phyloP scores from a whole-genome alignment of 202 grass and related monocot species.

The Setaria viridis region DNA sequence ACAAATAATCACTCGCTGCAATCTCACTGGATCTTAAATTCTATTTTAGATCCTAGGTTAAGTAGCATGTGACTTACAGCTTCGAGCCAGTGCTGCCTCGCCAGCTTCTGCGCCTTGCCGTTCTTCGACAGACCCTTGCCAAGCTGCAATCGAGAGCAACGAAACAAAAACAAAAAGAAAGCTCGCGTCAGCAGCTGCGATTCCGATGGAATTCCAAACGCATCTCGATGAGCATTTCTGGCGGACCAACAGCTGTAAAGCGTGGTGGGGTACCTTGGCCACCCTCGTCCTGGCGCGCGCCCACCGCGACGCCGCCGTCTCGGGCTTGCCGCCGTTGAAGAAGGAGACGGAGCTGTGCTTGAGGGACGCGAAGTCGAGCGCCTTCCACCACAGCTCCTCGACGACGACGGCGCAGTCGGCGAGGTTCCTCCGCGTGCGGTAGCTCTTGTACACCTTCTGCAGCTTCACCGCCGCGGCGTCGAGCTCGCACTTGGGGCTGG shows the following conservation, averaged over 20 bases:
- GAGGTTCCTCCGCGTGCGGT: constrained; percentile 82
- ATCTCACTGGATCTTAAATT: constrained; percentile 40
- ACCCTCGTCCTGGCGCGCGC: constrained; percentile 82
- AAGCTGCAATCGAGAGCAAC: constrained; percentile 53
- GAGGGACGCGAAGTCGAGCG: constrained; percentile 89
- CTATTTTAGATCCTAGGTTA: constrained; percentile 46
- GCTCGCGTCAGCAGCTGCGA: constrained; percentile 40
- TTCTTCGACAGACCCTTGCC: constrained; percentile 96
- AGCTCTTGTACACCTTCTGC: constrained; percentile 96
- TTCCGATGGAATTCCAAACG: constrained; percentile 40
- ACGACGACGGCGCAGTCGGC: constrained; percentile 87
- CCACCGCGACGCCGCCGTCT: constrained; percentile 89
- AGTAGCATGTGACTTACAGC: constrained; percentile 78
- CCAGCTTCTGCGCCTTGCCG: constrained; percentile 88
- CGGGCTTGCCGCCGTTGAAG: constrained; percentile 80
- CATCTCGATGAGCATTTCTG: constrained; percentile 31
- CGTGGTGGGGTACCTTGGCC: constrained; percentile 62
- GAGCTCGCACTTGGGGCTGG: constrained; percentile 64
- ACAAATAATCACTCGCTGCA: constrained; percentile 33
- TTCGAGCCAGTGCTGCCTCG: constrained; percentile 99
- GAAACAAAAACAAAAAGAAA: neutral
- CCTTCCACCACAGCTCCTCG: constrained; percentile 99
- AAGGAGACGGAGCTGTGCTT: constrained; percentile 92
- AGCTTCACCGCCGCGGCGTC: constrained; percentile 80
- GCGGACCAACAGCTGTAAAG: constrained; percentile 31